phyloP scores from a whole-genome alignment of 352 stramenopile genomes.

The Pythium vanterpoolii region DNA sequence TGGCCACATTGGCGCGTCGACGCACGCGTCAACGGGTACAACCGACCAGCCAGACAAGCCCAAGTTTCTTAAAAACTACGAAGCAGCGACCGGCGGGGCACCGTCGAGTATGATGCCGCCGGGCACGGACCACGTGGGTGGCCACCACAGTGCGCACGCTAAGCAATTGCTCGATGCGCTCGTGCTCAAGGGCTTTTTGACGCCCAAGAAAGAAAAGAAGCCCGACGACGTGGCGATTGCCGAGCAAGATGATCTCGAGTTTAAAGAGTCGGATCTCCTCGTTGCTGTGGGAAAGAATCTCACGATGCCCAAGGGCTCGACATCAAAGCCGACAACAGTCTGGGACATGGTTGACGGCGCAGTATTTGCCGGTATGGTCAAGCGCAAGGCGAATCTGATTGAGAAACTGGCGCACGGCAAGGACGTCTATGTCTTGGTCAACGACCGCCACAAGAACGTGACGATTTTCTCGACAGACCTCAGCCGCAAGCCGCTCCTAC shows the following conservation, averaged over 20 bases:
- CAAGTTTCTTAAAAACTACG: not conserved
- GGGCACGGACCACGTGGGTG: not conserved
- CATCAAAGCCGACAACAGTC: too few relatives aligned
- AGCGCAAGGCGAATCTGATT: constrained; percentile 55
- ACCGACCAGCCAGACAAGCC: not conserved
- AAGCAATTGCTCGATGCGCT: constrained; percentile 25
- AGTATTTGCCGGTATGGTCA: constrained; percentile 29
- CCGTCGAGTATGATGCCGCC: not conserved
- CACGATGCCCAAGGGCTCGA: constrained; percentile 25
- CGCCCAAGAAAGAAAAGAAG: constrained; percentile 28
- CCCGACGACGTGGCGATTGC: constrained; percentile 32
- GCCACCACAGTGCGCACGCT: not conserved
- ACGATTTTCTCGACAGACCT: constrained; percentile 34
- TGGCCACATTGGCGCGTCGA: not conserved
- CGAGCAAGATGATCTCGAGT: constrained; percentile 31
- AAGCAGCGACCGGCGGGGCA: not conserved
- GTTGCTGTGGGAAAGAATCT: constrained; percentile 35
- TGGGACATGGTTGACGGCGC: constrained; percentile 20
- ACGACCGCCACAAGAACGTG: constrained; percentile 42
- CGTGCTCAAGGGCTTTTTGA: constrained; percentile 26
- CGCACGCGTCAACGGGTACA: not conserved
- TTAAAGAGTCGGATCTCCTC: constrained; percentile 41
- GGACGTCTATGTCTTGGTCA: constrained; percentile 44
- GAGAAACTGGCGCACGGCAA: constrained; percentile 49
- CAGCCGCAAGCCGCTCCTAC: constrained; percentile 25